phyloP scores from a whole-genome alignment of 2,329 filamentous ascomycete genomes.

The Colletotrichum musae region DNA sequence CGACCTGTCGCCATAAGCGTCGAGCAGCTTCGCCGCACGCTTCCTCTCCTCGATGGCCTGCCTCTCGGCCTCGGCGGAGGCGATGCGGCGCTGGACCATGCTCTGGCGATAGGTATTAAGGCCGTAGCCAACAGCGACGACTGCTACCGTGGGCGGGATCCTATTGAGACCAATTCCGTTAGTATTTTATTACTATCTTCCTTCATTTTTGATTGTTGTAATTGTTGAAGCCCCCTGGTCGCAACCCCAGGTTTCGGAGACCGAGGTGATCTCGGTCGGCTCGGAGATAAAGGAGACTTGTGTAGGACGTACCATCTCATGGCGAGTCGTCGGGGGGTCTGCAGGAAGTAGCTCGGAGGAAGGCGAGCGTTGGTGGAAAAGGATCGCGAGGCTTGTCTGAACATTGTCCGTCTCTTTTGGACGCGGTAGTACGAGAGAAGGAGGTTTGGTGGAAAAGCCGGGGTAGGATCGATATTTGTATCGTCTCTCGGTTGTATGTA shows the following conservation, averaged over 20 bases:
- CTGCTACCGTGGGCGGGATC: slow-evolving; percentile 50
- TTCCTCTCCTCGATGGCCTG: slow-evolving; percentile 53
- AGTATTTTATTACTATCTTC: background rate
- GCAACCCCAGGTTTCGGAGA: slow-evolving; percentile 12
- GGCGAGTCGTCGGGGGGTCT: slow-evolving; percentile 48
- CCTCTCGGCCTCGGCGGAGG: slow-evolving; percentile 50
- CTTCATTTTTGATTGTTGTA: background rate
- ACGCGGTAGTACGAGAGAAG: no score
- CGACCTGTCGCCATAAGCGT: slow-evolving; percentile 65
- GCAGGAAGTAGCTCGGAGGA: slow-evolving; percentile 51
- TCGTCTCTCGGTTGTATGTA: slow-evolving; percentile 13
- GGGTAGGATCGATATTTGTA: slow-evolving; percentile 14
- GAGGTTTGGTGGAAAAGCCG: no score
- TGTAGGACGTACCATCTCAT: slow-evolving; percentile 53
- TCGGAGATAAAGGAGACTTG: background rate
- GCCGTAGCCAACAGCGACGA: slow-evolving; percentile 53
- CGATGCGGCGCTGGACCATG: slow-evolving; percentile 46
- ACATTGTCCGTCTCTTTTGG: slow-evolving; percentile 26
- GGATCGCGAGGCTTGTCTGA: slow-evolving; percentile 43
- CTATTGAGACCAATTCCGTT: slow-evolving; percentile 42
- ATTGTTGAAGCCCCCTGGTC: background rate
- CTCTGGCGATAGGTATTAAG: slow-evolving; percentile 51
- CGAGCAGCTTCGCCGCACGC: slow-evolving; percentile 60
- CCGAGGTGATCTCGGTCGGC: slow-evolving; percentile 9
- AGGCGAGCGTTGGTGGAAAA: slow-evolving; percentile 54